Evolutionary conservation across 495 filamentous ascomycete species (phyloP).

Genomic region (Apodospora peruviana): DNA sequence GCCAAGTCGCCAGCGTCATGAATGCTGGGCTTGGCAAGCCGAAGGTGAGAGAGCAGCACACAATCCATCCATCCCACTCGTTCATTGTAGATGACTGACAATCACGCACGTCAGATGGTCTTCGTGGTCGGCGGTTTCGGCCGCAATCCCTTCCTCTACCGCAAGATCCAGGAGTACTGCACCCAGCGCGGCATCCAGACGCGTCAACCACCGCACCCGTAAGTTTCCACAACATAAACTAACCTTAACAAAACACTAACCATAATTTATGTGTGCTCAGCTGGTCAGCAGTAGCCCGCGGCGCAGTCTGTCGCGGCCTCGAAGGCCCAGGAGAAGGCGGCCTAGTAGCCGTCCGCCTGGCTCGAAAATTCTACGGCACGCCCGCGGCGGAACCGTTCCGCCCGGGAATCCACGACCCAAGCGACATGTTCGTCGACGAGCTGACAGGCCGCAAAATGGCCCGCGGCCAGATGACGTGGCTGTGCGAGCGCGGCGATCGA

Average conservation of each 20-base stretch:
- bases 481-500: constrained; percentile 7
- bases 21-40: constrained; percentile 9
- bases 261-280: not conserved
- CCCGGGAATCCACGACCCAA: constrained; percentile 1
- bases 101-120: too few species aligned
- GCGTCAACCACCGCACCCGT: constrained; percentile 7
- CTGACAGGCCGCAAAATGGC: constrained; percentile 11
- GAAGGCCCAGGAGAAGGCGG: not conserved
- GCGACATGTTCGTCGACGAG: constrained; percentile 8
- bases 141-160: constrained; percentile 11
- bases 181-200: constrained; percentile 8
- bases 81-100: too few species aligned
- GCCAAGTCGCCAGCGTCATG: constrained; percentile 26
- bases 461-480: constrained; percentile 11
- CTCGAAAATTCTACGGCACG: constrained; percentile 11
- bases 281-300: constrained; percentile 1
- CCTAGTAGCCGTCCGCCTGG: constrained; percentile 8
- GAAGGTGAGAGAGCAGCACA: too few species aligned
- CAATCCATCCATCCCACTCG: too few species aligned
- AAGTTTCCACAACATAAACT: not conserved
- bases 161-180: constrained; percentile 12
- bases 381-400: constrained; percentile 1
- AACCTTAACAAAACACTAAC: not conserved
- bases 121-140: constrained; percentile 18
- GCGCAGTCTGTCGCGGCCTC: constrained; percentile 9